Evolutionary conservation across 129 eudicot genomes (phyloP), one percentile per base, ranked within the genome.

Genomic region (Pseudognaphalium luteoalbum): DNA sequence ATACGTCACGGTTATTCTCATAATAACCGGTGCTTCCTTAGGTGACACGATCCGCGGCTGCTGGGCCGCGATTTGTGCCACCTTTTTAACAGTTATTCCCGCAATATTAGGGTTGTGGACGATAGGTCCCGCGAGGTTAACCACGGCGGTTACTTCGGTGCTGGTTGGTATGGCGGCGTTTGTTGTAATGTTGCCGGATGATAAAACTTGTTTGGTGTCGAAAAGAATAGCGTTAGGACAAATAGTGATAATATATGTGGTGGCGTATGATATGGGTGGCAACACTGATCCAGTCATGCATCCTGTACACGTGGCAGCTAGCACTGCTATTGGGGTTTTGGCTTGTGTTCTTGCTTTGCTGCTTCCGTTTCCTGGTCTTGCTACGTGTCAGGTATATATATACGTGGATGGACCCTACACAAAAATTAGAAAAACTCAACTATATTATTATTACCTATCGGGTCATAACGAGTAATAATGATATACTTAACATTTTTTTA

Each of bases 171-270:
- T 82, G 58, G 83, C 86, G 37, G 88, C 93, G 41, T 94, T 91
- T 57, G 80, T 84, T 61, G 95, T 94, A 79, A 91, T 77, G 76
- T 35, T 89, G 70, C 98, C 88, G 11, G 86, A 83, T 68, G 70
- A 80, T 29, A 82, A 58, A 63, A 85, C 93, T 0, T 91, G 81
- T 73, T 42, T 91, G 76, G 71, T 91, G 67, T 66, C 96, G 17
- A 94, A 91, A 75, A 75, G 97, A 54, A 91, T 94, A 37, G 98
- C 97, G 25, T 77, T 94, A 44, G 98, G 98, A 1, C 97, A 94
- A 80, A 83, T 91, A 72, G 98, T 94, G 42, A 71, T 94, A 4
- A 78, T 91, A 5, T 94, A 94, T 75, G 97, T 91, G 33, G 52
- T 81, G 30, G 96, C 85, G 29, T 88, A 34, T 71, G 86, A 85